These are phyloP conservation scores for Beauveria sp. DNA, from an alignment of 2,329 filamentous ascomycete species.

Conservation along the genomic window DNA sequence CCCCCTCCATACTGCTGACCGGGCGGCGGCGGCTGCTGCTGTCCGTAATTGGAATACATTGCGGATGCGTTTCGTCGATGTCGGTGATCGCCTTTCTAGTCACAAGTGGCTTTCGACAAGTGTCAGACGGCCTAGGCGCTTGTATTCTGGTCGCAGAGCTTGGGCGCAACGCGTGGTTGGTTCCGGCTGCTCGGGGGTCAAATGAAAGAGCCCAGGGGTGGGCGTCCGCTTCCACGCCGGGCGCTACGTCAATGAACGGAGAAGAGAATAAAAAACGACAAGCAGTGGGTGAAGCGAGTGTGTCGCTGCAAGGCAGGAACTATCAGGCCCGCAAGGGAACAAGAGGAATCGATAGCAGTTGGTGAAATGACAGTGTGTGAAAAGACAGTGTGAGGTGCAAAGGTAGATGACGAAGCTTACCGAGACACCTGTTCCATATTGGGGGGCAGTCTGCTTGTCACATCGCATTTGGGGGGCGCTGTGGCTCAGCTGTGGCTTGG, in stretches of 20 bases:
- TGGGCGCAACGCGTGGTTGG: not conserved
- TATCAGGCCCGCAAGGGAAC: not conserved
- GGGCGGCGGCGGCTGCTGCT: slow-evolving; percentile 60
- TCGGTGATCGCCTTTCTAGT: not conserved
- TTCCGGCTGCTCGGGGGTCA: not conserved
- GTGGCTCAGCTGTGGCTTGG: slow-evolving; percentile 9
- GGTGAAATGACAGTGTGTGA: not conserved
- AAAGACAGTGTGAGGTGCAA: not conserved
- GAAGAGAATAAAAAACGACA: not conserved
- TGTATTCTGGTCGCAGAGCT: not conserved
- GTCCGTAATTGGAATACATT: slow-evolving; percentile 88
- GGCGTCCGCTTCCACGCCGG: not conserved
- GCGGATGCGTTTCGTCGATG: slow-evolving; percentile 10
- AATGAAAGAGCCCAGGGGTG: not conserved
- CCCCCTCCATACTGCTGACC: slow-evolving; percentile 48
- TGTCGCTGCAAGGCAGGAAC: not conserved
- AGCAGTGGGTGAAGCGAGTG: not conserved
- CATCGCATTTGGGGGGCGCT: not conserved
- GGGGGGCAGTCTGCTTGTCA: not conserved
- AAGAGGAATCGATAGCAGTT: not conserved
- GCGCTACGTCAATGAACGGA: not conserved
- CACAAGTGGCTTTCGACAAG: not conserved
- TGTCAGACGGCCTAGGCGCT: not conserved
- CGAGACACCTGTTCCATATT: slow-evolving; percentile 6
- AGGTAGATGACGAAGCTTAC: slow-evolving; percentile 11